phyloP scores from a whole-genome alignment of 257 asterid species.

The Striga asiatica region DNA sequence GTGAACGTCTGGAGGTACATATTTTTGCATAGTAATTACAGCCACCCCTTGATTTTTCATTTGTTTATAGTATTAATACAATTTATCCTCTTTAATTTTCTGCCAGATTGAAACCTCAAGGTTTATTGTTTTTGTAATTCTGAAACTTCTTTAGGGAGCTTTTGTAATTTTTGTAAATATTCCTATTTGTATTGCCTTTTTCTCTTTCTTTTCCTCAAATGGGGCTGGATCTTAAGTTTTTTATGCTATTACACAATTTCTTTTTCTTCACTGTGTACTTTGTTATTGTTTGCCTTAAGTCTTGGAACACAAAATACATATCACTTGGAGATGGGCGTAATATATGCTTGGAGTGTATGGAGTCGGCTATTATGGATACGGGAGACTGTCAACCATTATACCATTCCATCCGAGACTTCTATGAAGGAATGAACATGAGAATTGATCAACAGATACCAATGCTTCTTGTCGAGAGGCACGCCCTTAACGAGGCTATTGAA shows the following conservation, averaged over 20 bases:
- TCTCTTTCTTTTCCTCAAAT: background rate
- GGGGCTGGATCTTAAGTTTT: background rate
- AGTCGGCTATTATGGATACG: conserved; percentile 92
- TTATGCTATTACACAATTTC: background rate
- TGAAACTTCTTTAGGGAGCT: background rate
- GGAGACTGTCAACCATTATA: conserved; percentile 93
- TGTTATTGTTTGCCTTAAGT: conserved; percentile 38
- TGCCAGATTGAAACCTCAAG: background rate
- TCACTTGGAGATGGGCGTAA: conserved; percentile 89
- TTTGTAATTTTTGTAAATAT: background rate
- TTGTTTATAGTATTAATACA: too few relatives aligned
- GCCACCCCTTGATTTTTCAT: background rate
- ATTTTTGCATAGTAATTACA: background rate
- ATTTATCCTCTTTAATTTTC: background rate
- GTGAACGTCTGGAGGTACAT: conserved; percentile 92
- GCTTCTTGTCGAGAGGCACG: conserved; percentile 95
- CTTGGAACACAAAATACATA: conserved; percentile 54
- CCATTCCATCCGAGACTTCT: conserved; percentile 83
- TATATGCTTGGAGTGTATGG: conserved; percentile 94
- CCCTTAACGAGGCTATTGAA: conserved; percentile 94
- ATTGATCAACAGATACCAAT: conserved; percentile 83
- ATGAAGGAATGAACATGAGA: conserved; percentile 97
- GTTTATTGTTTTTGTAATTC: background rate
- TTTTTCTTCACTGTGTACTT: background rate
- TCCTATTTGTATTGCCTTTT: background rate